Conservation (phyloP, 2,329 filamentous ascomycete species). For the Paecilomyces sp. region DNA sequence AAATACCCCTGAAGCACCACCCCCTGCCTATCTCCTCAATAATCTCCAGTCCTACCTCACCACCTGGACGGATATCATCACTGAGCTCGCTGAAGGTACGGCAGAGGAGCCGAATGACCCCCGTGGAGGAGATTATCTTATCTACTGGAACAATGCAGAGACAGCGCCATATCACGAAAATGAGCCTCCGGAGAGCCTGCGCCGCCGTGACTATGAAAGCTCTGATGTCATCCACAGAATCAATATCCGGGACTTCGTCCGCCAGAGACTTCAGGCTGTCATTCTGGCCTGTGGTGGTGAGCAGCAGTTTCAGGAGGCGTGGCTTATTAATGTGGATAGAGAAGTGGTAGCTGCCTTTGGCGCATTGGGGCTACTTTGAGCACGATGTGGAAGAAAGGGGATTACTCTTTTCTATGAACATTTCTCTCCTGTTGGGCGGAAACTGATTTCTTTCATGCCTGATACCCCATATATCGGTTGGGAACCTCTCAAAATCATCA, state of each 20-base stretch:
- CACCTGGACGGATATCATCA: slow-evolving; percentile 40
- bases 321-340: slow-evolving; percentile 36
- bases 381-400: not conserved
- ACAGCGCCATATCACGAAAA: slow-evolving; percentile 25
- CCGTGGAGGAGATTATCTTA: slow-evolving; percentile 33
- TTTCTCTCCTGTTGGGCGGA: not conserved
- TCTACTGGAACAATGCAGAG: slow-evolving; percentile 29
- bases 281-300: slow-evolving; percentile 33
- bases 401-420: no score
- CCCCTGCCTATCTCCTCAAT: slow-evolving; percentile 34
- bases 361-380: slow-evolving; percentile 27
- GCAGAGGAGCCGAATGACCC: slow-evolving; percentile 26
- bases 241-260: slow-evolving; percentile 39
- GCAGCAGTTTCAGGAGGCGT: slow-evolving; percentile 35
- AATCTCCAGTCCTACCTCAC: slow-evolving; percentile 40
- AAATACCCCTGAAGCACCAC: slow-evolving; percentile 25
- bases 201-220: slow-evolving; percentile 33
- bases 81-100: slow-evolving; percentile 36
- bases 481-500: no score
- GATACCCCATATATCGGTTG: no score
- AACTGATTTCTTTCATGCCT: not conserved
- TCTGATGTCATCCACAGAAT: slow-evolving; percentile 36
- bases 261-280: slow-evolving; percentile 32
- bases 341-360: slow-evolving; percentile 35
- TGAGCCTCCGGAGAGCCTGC: slow-evolving; percentile 34